Evolutionary conservation across 306 rosid species (phyloP).

Genomic region (Quercus wislizeni): DNA sequence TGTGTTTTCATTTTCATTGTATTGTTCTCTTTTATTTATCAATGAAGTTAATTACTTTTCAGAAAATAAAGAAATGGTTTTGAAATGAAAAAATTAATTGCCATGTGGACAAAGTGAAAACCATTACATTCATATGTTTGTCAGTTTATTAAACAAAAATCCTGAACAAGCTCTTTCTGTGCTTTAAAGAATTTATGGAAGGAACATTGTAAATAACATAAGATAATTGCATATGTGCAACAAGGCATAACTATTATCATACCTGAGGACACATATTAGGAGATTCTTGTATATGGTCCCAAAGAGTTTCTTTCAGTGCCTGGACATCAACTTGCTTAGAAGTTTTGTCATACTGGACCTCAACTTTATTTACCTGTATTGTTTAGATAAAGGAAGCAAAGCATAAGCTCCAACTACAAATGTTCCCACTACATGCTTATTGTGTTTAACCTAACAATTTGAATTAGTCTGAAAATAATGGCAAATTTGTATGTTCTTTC

Average conservation of each 20-base stretch:
- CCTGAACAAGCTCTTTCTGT: too few species aligned
- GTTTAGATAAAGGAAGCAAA: conserved; percentile 27
- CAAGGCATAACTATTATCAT: conserved; percentile 20
- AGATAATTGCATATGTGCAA: not conserved
- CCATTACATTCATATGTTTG: not conserved
- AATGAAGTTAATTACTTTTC: too few species aligned
- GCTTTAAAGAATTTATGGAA: too few species aligned
- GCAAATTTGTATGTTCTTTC: not conserved
- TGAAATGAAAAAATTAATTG: not conserved
- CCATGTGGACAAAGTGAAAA: too few species aligned
- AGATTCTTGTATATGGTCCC: conserved; percentile 73
- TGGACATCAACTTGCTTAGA: conserved; percentile 95
- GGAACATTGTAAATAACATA: not conserved
- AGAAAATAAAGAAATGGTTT: not conserved
- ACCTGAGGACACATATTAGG: conserved; percentile 51
- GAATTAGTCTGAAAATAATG: not conserved
- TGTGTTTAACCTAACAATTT: not conserved
- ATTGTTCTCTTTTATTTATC: too few species aligned
- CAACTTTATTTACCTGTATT: conserved; percentile 78
- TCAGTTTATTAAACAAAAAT: not conserved
- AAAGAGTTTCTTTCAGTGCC: conserved; percentile 72
- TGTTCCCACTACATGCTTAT: not conserved
- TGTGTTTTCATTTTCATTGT: too few species aligned
- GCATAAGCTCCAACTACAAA: conserved; percentile 11
- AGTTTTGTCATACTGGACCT: conserved; percentile 92